phyloP scores from a whole-genome alignment of 768 basidiomycete genomes.

The Termitomyces sp. region DNA sequence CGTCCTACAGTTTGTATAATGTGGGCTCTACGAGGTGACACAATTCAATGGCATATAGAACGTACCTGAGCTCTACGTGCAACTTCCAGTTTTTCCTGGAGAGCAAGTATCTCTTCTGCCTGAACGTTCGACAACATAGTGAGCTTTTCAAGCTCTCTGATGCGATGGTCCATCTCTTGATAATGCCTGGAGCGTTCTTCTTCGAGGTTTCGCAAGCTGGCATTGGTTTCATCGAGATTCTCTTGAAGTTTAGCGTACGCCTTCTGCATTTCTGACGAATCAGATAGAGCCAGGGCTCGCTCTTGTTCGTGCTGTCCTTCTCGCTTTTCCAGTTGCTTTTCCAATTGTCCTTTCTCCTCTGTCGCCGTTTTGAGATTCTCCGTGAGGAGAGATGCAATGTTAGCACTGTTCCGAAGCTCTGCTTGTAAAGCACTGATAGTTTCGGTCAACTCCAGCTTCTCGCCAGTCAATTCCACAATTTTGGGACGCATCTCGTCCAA shows the following conservation, averaged over 20 bases:
- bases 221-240: conserved; percentile 51
- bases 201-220: conserved; percentile 55
- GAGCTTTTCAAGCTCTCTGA: conserved; percentile 57
- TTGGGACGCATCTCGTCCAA: conserved; percentile 84
- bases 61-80: conserved; percentile 32
- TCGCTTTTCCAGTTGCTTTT: conserved; percentile 39
- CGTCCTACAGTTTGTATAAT: conserved; percentile 33
- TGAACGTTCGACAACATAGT: conserved; percentile 38
- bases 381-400: conserved; percentile 58
- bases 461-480: conserved; percentile 74
- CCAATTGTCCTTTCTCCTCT: conserved; percentile 42
- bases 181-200: conserved; percentile 57
- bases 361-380: conserved; percentile 49
- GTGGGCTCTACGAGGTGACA: not conserved
- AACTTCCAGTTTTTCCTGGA: conserved; percentile 51
- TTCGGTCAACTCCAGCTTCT: conserved; percentile 65
- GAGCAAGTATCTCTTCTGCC: conserved; percentile 45
- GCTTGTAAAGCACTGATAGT: conserved; percentile 53
- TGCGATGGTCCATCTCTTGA: conserved; percentile 47
- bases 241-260: conserved; percentile 58
- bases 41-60: conserved; percentile 1
- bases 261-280: conserved; percentile 54
- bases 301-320: conserved; percentile 50
- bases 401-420: conserved; percentile 50
- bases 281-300: conserved; percentile 39